These are phyloP conservation scores for Pisolithus orientalis DNA, from an alignment of 768 basidiomycete species.

Conservation along the genomic window DNA sequence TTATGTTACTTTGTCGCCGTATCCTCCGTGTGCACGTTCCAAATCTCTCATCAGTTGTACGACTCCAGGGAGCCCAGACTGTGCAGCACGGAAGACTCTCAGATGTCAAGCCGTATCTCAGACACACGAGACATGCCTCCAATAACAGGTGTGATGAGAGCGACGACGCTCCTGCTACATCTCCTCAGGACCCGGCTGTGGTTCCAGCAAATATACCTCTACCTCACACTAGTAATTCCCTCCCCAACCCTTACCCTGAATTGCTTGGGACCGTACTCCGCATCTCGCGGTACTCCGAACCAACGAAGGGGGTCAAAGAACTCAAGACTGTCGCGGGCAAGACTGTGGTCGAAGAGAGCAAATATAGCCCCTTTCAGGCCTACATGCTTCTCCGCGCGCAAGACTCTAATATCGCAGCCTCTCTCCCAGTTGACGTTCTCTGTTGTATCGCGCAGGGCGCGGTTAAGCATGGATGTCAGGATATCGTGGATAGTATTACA, in stretches of 20 bases:
- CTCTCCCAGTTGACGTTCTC: constrained; percentile 23
- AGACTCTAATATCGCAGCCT: constrained; percentile 15
- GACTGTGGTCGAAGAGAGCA: constrained; percentile 8
- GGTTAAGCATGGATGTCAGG: constrained; percentile 23
- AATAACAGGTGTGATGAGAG: background rate
- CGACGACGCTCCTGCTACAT: background rate
- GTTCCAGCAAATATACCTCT: background rate
- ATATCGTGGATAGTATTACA: constrained; percentile 33
- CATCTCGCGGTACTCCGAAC: constrained; percentile 22
- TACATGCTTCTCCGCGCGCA: constrained; percentile 21
- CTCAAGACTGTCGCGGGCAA: constrained; percentile 6
- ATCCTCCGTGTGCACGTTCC: constrained; percentile 41
- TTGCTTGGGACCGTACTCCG: constrained; percentile 22
- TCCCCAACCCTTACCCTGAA: constrained; percentile 6
- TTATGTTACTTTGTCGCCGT: constrained; percentile 72
- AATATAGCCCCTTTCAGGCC: constrained; percentile 23
- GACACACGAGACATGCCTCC: constrained; percentile 7
- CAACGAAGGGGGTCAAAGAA: constrained; percentile 10
- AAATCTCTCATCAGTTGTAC: constrained; percentile 20
- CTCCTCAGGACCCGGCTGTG: background rate
- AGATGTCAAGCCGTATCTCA: background rate
- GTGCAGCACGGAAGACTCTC: constrained; percentile 8
- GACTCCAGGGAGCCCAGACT: constrained; percentile 12
- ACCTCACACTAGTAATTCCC: background rate
- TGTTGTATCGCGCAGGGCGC: constrained; percentile 25